Evolutionary conservation across 192 early-diverging fungal species (phyloP).

Genomic region (Physocladia obscura): DNA sequence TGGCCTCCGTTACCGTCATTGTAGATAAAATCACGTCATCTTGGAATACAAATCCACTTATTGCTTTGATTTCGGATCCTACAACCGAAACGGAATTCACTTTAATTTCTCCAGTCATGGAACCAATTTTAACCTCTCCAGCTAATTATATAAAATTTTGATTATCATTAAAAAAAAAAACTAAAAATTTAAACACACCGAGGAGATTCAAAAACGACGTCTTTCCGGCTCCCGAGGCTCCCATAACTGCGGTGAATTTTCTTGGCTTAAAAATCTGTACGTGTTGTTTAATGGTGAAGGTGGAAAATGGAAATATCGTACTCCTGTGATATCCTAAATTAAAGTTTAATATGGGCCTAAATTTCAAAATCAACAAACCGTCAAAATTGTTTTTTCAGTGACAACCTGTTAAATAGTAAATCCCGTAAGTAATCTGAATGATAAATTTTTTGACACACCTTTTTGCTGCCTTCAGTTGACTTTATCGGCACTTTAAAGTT

Average conservation of each 20-base stretch:
- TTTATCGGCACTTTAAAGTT: constrained; percentile 12
- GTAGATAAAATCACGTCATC: constrained; percentile 65
- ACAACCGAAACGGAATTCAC: constrained; percentile 56
- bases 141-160: constrained; percentile 30
- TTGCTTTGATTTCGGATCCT: constrained; percentile 54
- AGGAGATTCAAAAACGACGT: constrained; percentile 36
- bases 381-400: constrained; percentile 21
- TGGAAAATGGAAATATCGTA: background rate
- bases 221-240: constrained; percentile 81
- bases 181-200: constrained; percentile 6
- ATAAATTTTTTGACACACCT: background rate
- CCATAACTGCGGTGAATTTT: constrained; percentile 82
- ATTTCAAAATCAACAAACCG: background rate
- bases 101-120: constrained; percentile 51
- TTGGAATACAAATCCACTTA: constrained; percentile 53
- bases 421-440: background rate
- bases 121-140: constrained; percentile 48
- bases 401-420: constrained; percentile 2
- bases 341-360: background rate
- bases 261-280: constrained; percentile 54
- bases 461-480: constrained; percentile 14
- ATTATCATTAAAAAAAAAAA: background rate
- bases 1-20: constrained; percentile 78
- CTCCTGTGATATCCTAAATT: constrained; percentile 15
- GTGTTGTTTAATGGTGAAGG: background rate